Evolutionary conservation across 2,329 filamentous ascomycete species (phyloP), one percentile per base, ranked within the genome.

Genomic region (Talaromyces sp.): DNA sequence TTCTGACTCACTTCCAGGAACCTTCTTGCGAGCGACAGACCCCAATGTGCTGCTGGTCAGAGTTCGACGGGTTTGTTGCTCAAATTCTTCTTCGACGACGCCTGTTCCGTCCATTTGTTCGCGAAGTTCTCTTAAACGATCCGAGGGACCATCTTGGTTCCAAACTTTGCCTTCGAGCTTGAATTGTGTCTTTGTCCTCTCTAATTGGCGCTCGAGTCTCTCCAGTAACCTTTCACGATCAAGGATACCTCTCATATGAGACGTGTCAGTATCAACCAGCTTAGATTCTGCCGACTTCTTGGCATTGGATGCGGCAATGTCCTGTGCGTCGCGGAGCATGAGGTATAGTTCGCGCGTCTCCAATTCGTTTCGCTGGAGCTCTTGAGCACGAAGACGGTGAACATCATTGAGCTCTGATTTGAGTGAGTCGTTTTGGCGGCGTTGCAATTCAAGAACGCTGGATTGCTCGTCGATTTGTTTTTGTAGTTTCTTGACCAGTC

Each of bases 271-370:
- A 46, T 86, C 83, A 54, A 75, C 82, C 43, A 87, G 76, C 59
- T 75, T 80, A 46, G 79, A 79, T 66, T 81, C 78, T 11, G 53
- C 53, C 51, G 70, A 73, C 66, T 84, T 86, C 71, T 85, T 82
- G n/a, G 91, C 90, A 68, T 91, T 90, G 3, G 93, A 92, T 26
- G 92, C 92, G 52, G 93, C 93, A 65, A 97, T 91, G 70, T 99
- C 93, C 75, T 97, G 93, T 41, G 94, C 93, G 75, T 99, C 94
- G 63, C 93, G 87, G 65, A 99, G 88, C 94, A 99, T 99, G 60
- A 99, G 88, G 75, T 97, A 99, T 24, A 99, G 79, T 76, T 99
- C 94, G 78, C 94, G 85, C 1, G 93, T 97, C 77, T 99, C 94
- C 31, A 99, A 80, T 76, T 99, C 94, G 70, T 96, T 96, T 57